phyloP scores from a whole-genome alignment of 2,329 filamentous ascomycete species.

The Clarireedia homoeocarpa region DNA sequence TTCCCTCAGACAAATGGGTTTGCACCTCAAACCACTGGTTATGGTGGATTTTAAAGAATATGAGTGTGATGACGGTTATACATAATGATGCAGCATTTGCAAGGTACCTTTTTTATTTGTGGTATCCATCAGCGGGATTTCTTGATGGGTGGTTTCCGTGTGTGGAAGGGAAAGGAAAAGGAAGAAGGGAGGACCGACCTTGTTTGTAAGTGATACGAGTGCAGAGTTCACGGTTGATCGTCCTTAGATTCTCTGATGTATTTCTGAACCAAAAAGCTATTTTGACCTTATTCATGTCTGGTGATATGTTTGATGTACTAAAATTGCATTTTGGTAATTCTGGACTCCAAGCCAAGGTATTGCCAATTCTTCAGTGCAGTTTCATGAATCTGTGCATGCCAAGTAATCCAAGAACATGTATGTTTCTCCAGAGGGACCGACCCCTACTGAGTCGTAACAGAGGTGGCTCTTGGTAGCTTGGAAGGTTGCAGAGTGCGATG shows the following conservation, averaged over 20 bases:
- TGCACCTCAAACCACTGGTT: constrained; percentile 80
- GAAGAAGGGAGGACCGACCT: constrained; percentile 3
- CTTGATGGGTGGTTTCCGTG: constrained; percentile 14
- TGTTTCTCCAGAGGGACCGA: no score
- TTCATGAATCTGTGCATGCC: constrained; percentile 1
- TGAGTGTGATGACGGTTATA: constrained; percentile 18
- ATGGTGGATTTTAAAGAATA: constrained; percentile 41
- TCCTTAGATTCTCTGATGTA: constrained; percentile 23
- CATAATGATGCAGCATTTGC: constrained; percentile 27
- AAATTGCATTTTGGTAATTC: not conserved
- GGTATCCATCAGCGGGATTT: constrained; percentile 20
- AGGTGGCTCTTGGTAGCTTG: no score
- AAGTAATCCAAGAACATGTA: not conserved
- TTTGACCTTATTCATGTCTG: not conserved
- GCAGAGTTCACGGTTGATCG: constrained; percentile 17
- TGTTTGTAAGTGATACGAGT: constrained; percentile 26
- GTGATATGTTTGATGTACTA: not conserved
- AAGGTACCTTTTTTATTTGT: constrained; percentile 20
- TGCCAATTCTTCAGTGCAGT: constrained; percentile 1
- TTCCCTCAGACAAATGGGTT: constrained; percentile 83
- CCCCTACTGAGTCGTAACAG: no score
- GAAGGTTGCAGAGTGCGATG: no score
- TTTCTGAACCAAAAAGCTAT: constrained; percentile 10
- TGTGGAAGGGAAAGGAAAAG: not conserved
- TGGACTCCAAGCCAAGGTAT: constrained; percentile 1